A percentile compares a stretch with the other conserved stretches of the same genome.
Evolutionary conservation across 805 yeast genomes (phyloP).

Genomic region (Cyberlindnera maclurae): DNA sequence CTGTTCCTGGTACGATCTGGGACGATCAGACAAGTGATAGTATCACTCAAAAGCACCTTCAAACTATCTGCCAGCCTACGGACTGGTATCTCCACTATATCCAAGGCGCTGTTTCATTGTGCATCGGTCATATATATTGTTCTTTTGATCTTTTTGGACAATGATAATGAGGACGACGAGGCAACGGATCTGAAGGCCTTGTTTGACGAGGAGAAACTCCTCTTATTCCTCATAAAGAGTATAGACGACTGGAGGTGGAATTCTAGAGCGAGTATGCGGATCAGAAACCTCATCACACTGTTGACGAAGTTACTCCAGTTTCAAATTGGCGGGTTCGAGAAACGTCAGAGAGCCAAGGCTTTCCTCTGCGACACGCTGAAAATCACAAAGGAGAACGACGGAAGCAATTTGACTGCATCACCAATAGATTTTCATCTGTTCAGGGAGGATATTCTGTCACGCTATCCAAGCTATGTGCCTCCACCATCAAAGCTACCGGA

Average conservation of each 20-base stretch:
- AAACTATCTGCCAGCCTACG: slow-evolving; percentile 1
- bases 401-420: slow-evolving; percentile 44
- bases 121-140: slow-evolving; percentile 12
- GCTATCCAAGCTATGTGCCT: slow-evolving; percentile 67
- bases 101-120: slow-evolving; percentile 10
- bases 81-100: slow-evolving; percentile 5
- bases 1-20: slow-evolving; percentile 5
- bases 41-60: slow-evolving; percentile 6
- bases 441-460: slow-evolving; percentile 61
- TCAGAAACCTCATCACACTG: slow-evolving; percentile 49
- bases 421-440: slow-evolving; percentile 83
- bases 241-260: slow-evolving; percentile 67
- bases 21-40: slow-evolving; percentile 5
- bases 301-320: slow-evolving; percentile 47
- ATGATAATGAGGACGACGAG: slow-evolving; percentile 5
- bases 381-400: slow-evolving; percentile 20
- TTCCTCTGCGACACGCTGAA: slow-evolving; percentile 38
- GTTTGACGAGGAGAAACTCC: slow-evolving; percentile 30
- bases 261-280: slow-evolving; percentile 34
- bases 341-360: slow-evolving; percentile 36
- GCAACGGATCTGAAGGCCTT: not conserved
- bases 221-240: slow-evolving; percentile 38
- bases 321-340: slow-evolving; percentile 52
- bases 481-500: slow-evolving; percentile 42
- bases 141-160: slow-evolving; percentile 6